Conservation (phyloP, 2,329 filamentous ascomycete species). For the Exophiala dermatitidis region DNA sequence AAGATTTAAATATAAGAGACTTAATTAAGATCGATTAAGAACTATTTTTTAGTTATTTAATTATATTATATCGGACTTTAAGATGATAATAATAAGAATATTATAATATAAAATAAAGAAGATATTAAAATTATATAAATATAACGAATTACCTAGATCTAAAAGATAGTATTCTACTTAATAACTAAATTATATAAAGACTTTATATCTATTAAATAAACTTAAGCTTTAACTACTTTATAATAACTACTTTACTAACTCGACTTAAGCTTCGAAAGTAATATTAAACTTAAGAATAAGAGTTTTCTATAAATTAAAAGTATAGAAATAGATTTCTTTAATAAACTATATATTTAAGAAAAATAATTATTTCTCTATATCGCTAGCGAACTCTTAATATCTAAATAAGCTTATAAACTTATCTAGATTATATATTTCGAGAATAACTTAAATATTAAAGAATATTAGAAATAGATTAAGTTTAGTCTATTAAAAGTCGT, state of each 20-base stretch:
- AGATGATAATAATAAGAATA: neutral
- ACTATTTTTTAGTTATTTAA: neutral
- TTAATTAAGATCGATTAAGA: too few species aligned
- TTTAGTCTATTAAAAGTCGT: constrained; percentile 32
- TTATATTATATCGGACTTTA: neutral
- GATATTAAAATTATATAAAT: too few species aligned
- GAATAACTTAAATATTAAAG: neutral
- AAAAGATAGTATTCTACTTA: too few species aligned
- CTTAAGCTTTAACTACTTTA: neutral
- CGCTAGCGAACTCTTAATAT: constrained; percentile 33
- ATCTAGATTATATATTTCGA: constrained; percentile 30
- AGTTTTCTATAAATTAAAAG: constrained; percentile 38
- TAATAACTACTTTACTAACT: neutral
- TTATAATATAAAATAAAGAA: neutral
- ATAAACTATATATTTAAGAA: constrained; percentile 34
- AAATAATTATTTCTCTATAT: constrained; percentile 32
- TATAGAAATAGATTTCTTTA: constrained; percentile 30
- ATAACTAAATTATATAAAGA: too few species aligned
- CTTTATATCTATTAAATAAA: too few species aligned
- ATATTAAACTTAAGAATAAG: constrained; percentile 34
- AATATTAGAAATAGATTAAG: constrained; percentile 27
- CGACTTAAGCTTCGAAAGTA: neutral
- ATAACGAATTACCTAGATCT: too few species aligned
- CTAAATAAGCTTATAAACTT: constrained; percentile 43
- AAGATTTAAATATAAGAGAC: too few species aligned